Conservation (phyloP, 192 early-diverging fungal species). For the Pecoramyces ruminantium region DNA sequence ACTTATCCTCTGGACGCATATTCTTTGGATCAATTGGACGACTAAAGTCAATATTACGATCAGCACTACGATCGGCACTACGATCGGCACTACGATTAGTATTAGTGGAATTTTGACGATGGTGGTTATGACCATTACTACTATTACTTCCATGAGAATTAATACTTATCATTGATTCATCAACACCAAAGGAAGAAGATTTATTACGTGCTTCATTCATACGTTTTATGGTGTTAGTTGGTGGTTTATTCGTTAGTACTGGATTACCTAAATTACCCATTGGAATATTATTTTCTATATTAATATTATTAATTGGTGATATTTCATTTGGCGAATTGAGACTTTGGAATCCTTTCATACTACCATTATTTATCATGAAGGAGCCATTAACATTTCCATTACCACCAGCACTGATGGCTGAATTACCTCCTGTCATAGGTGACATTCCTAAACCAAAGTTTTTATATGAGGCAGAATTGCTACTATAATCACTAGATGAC, state of each 20-base stretch:
- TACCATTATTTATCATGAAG: background rate
- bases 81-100: too few species aligned
- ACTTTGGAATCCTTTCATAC: background rate
- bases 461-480: background rate
- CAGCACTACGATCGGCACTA: background rate
- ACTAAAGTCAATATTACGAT: background rate
- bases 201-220: background rate
- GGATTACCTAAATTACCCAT: background rate
- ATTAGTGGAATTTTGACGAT: too few species aligned
- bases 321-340: background rate
- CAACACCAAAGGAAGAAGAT: background rate
- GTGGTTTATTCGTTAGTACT: background rate
- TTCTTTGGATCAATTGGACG: background rate
- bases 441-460: too few species aligned
- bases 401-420: background rate
- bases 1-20: background rate
- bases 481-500: background rate
- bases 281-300: background rate
- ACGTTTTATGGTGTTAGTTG: background rate
- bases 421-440: too few species aligned
- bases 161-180: background rate
- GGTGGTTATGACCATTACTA: too few species aligned
- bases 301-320: background rate
- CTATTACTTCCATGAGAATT: background rate
- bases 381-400: background rate